Percentiles rank a stretch among this genome's conserved stretches.
These are phyloP conservation scores for Bacterosira constricta DNA, from an alignment of 108 stramenopile genomes.

Conservation along the genomic window DNA sequence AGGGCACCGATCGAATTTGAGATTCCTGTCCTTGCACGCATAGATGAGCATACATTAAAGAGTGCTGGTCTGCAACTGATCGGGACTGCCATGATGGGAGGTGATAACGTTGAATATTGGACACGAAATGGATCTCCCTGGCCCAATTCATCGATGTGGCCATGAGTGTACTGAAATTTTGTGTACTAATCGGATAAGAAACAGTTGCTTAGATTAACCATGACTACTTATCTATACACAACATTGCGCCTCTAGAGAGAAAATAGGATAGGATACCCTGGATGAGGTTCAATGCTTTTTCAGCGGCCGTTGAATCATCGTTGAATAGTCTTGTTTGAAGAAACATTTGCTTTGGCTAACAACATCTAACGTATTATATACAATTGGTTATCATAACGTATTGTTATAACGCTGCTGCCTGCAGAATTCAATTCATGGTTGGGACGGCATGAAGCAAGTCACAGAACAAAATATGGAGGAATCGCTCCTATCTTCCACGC, in stretches of 20 bases:
- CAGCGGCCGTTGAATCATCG: no score
- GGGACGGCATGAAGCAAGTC: not conserved
- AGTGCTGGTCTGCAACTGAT: constrained; percentile 64
- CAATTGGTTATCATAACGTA: no score
- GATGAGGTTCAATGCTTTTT: no score
- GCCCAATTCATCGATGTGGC: constrained; percentile 70
- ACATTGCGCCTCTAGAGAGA: no score
- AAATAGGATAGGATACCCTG: no score
- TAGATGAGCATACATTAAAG: constrained; percentile 44
- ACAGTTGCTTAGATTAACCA: not conserved
- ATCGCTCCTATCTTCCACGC: not conserved
- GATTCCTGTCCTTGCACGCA: constrained; percentile 52
- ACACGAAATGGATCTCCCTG: constrained; percentile 55
- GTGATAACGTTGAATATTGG: constrained; percentile 73
- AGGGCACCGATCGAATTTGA: constrained; percentile 61
- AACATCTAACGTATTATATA: not conserved
- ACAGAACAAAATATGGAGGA: not conserved
- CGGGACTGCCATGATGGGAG: constrained; percentile 41
- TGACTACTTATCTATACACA: not conserved
- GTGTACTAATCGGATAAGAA: not conserved
- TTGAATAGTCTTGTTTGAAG: no score
- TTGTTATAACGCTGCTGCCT: not conserved
- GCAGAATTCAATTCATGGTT: not conserved
- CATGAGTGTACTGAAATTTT: constrained; percentile 11
- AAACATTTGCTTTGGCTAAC: no score